These are phyloP conservation scores for Monocercomonoides exilis DNA, from an alignment of 78 protist genomes.

Conservation along the genomic window DNA sequence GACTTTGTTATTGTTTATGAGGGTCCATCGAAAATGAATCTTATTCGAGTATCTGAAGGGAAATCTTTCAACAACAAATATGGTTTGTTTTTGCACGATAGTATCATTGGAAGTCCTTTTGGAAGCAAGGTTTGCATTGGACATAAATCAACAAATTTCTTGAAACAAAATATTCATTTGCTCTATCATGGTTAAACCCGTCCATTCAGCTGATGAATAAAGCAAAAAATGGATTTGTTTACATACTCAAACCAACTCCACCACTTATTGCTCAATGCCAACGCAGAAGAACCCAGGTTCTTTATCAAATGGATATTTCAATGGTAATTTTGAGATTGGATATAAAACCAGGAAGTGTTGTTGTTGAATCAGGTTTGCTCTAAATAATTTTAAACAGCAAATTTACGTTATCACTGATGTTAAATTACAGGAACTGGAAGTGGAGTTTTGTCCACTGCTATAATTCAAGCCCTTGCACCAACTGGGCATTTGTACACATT, in stretches of 20 bases:
- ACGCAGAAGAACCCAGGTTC: constrained; percentile 15
- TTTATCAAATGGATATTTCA: constrained; percentile 26
- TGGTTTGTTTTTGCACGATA: neutral
- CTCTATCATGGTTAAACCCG: no score
- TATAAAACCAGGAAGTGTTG: neutral
- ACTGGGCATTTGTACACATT: constrained; percentile 21
- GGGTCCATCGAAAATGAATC: neutral
- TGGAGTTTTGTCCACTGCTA: neutral
- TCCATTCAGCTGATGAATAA: no score
- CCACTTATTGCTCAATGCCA: neutral
- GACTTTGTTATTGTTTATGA: neutral
- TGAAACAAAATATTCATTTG: no score
- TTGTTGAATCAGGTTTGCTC: neutral
- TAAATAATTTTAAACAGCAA: neutral
- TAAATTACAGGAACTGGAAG: constrained; percentile 38
- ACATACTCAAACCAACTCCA: neutral
- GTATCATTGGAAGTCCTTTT: neutral
- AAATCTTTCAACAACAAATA: neutral
- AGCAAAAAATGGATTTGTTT: neutral
- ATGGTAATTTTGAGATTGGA: neutral
- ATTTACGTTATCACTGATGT: neutral
- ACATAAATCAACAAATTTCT: neutral
- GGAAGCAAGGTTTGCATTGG: neutral
- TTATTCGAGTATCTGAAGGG: neutral
- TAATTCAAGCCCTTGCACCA: constrained; percentile 1